Evolutionary conservation across 2,329 filamentous ascomycete genomes (phyloP).

Genomic region (Clonostachys solani): DNA sequence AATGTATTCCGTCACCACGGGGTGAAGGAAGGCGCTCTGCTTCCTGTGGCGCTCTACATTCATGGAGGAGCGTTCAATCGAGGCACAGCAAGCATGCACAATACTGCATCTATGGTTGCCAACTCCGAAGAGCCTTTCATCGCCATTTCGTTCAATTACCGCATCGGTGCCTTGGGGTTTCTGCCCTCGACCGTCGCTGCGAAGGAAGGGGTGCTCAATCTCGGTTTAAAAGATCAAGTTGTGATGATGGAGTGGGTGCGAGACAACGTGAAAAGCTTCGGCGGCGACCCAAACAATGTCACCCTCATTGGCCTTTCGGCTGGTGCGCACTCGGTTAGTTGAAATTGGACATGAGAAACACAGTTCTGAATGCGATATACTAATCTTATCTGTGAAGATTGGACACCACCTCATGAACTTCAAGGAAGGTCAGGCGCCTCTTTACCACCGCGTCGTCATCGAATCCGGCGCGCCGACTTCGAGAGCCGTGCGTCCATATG

Average conservation of each 20-base stretch:
- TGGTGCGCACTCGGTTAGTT: conserved; percentile 43
- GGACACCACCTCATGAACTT: conserved; percentile 61
- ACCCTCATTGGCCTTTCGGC: conserved; percentile 30
- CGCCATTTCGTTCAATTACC: conserved; percentile 32
- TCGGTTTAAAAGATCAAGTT: conserved; percentile 48
- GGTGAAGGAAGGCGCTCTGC: not conserved
- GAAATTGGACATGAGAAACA: not conserved
- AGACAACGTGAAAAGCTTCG: conserved; percentile 41
- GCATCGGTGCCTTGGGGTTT: conserved; percentile 30
- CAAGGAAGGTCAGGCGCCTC: conserved; percentile 31
- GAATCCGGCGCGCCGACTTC: conserved; percentile 52
- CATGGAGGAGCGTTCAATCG: conserved; percentile 37
- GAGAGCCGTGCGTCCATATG: conserved; percentile 45
- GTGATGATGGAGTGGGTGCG: conserved; percentile 35
- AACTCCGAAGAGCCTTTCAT: conserved; percentile 11
- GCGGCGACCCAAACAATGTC: conserved; percentile 40
- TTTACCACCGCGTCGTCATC: conserved; percentile 48
- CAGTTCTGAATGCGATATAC: not conserved
- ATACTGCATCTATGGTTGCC: conserved; percentile 13
- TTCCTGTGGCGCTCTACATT: conserved; percentile 50
- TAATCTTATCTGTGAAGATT: conserved; percentile 35
- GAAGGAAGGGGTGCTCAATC: conserved; percentile 1
- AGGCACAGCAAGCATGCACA: conserved; percentile 19
- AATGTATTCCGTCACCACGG: conserved; percentile 42
- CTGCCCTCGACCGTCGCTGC: conserved; percentile 3